These are phyloP conservation scores for Tillandsia fasciculata DNA, from an alignment of 176 grass and related monocot genomes.

Conservation along the genomic window DNA sequence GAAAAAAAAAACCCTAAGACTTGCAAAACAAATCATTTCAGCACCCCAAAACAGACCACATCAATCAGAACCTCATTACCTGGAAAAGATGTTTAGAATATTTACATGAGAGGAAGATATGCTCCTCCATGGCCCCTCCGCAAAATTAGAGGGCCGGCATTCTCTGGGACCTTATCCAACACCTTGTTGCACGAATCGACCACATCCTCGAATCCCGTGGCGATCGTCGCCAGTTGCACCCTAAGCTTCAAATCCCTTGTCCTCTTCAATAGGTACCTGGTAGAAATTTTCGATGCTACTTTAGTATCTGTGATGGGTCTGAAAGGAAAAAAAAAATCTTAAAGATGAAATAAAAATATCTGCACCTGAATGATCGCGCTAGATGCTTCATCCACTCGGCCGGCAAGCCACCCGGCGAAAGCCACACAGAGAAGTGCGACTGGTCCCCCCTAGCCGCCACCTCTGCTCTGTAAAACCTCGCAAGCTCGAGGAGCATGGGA, in stretches of 20 bases:
- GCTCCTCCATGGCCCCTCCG: constrained; percentile 82
- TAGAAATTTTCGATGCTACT: too few relatives aligned
- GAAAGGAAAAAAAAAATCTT: too few relatives aligned
- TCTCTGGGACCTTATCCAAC: constrained; percentile 88
- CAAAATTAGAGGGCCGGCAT: constrained; percentile 70
- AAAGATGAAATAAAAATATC: too few relatives aligned
- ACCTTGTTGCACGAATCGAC: constrained; percentile 51
- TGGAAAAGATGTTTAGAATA: neutral
- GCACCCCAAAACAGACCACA: too few relatives aligned
- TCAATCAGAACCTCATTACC: too few relatives aligned
- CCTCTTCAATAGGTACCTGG: constrained; percentile 53
- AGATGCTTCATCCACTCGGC: constrained; percentile 93
- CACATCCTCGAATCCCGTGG: constrained; percentile 65
- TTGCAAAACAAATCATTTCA: too few relatives aligned
- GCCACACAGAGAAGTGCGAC: constrained; percentile 83
- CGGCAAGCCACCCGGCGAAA: constrained; percentile 81
- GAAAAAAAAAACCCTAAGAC: too few relatives aligned
- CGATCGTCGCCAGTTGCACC: constrained; percentile 65
- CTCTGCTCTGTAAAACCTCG: constrained; percentile 79
- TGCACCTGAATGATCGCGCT: constrained; percentile 54
- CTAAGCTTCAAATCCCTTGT: constrained; percentile 72
- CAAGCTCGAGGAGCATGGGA: constrained; percentile 67
- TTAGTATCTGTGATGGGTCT: too few relatives aligned
- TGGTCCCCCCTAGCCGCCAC: constrained; percentile 91
- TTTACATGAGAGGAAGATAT: constrained; percentile 92